Percentiles rank a stretch among this genome's conserved stretches.
Conservation (phyloP, 768 basidiomycete species). For the Trametes punicea region DNA sequence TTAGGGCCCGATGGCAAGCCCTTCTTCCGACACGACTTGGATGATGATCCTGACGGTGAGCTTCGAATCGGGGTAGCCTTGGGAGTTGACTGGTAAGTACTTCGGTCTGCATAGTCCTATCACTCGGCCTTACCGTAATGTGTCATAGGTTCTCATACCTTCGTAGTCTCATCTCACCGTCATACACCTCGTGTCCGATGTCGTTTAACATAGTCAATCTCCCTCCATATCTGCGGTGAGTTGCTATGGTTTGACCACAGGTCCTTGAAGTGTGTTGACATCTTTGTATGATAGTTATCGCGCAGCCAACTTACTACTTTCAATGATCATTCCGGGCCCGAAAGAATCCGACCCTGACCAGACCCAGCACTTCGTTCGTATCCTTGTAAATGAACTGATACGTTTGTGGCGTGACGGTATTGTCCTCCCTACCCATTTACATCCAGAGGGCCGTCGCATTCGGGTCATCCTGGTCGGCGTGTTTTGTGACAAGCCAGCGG, state of each 20-base stretch:
- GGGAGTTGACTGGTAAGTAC: constrained; percentile 33
- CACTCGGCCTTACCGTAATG: neutral
- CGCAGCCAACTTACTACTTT: neutral
- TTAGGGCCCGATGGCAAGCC: constrained; percentile 25
- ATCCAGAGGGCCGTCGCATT: constrained; percentile 27
- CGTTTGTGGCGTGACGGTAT: constrained; percentile 6
- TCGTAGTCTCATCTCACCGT: constrained; percentile 33
- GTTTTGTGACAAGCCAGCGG: constrained; percentile 39
- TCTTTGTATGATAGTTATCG: constrained; percentile 23
- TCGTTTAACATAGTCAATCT: constrained; percentile 35
- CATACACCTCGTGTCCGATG: constrained; percentile 34
- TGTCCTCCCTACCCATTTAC: neutral
- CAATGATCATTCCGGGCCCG: constrained; percentile 15
- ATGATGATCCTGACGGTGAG: constrained; percentile 22
- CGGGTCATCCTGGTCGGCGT: constrained; percentile 33
- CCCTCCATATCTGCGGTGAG: constrained; percentile 27
- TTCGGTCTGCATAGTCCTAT: neutral
- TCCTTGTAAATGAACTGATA: constrained; percentile 7
- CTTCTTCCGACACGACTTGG: constrained; percentile 28
- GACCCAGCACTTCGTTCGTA: neutral
- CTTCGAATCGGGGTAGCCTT: constrained; percentile 29
- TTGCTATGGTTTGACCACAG: constrained; percentile 28
- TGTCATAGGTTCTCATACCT: constrained; percentile 36
- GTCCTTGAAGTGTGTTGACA: constrained; percentile 16
- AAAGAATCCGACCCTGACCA: constrained; percentile 10